Base-by-base conservation (phyloP, 306 rosid genomes). In the Luffa aegyptiaca region DNA sequence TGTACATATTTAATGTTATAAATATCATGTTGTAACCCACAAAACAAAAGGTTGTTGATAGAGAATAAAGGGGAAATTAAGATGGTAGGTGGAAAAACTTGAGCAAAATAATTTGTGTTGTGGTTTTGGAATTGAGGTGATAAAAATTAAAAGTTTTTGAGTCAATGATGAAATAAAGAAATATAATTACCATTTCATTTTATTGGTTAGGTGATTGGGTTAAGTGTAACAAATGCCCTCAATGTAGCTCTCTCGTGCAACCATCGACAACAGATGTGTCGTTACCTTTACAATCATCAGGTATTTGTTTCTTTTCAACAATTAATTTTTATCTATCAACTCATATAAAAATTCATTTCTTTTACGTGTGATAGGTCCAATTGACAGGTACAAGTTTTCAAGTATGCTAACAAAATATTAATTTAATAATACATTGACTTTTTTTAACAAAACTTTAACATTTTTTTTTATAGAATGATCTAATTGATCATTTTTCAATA, bases 281-380 rank as follows among this genome's bases (percentile, higher is more conserved):
- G 94, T 21, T 89, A 93, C 79, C 44, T 88, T 1, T 86, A 87
- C 45, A 91, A 91, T 80, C 96, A 91, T 69, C 96, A 90, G 88
- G 96, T 90, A 52, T 7, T 49, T 74, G 16, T 61, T 52, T 72
- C 1, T 57, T 57, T 79, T 37, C 33, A 20, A 16, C 16, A 0
- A 6, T 10, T 11, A 26, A 26, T 2, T 26, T 78, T 26, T 62
- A 26, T 26, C 31, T 26, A 26, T 26, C 31, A 26, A 26, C 31
- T 26, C 31, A 26, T 26, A 26, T 26, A 26, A 26, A 26, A 26
- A 26, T 26, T 26, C 31, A 26, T 26, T n/a, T n/a, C n/a, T n/a
- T n/a, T n/a, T n/a, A n/a, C n/a, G n/a, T n/a, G n/a, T n/a, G n/a
- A n/a, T n/a, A n/a, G n/a, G n/a, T n/a, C n/a, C n/a, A n/a, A n/a